Percentiles rank a stretch among this genome's conserved stretches.
phyloP scores from a whole-genome alignment of 495 filamentous ascomycete genomes.

The Penicillium roqueforti region DNA sequence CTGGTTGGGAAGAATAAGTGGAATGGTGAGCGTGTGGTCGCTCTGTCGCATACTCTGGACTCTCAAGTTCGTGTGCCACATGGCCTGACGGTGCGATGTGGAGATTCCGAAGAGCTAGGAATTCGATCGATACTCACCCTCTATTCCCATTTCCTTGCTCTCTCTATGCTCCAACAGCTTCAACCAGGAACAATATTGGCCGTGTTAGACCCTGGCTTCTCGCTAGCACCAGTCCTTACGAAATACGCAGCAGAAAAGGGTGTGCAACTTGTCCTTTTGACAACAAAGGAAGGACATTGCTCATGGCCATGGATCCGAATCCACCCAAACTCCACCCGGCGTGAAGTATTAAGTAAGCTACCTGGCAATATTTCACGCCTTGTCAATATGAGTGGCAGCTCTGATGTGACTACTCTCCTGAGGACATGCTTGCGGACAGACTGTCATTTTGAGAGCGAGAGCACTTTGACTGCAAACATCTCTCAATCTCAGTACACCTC shows the following conservation, averaged over 20 bases:
- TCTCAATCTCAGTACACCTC: background rate
- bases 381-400: slow-evolving; percentile 10
- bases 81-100: slow-evolving; percentile 8
- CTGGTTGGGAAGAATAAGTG: slow-evolving; percentile 9
- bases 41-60: slow-evolving; percentile 9
- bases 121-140: slow-evolving; percentile 13
- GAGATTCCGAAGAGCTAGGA: slow-evolving; percentile 4
- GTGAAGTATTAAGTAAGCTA: slow-evolving; percentile 12
- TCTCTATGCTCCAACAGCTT: slow-evolving; percentile 11
- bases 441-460: slow-evolving; percentile 15
- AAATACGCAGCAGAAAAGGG: slow-evolving; percentile 14
- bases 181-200: slow-evolving; percentile 11
- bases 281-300: slow-evolving; percentile 7
- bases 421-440: slow-evolving; percentile 6
- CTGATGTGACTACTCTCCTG: background rate
- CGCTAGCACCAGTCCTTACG: slow-evolving; percentile 10
- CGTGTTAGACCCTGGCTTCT: slow-evolving; percentile 22
- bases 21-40: slow-evolving; percentile 5
- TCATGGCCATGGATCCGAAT: slow-evolving; percentile 19
- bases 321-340: slow-evolving; percentile 12
- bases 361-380: slow-evolving; percentile 14
- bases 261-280: slow-evolving; percentile 18
- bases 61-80: slow-evolving; percentile 16
- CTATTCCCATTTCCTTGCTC: slow-evolving; percentile 15
- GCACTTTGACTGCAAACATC: slow-evolving; percentile 1